These are phyloP conservation scores for Annona cherimola DNA, from an alignment of 164 flowering plant genomes.

Conservation along the genomic window DNA sequence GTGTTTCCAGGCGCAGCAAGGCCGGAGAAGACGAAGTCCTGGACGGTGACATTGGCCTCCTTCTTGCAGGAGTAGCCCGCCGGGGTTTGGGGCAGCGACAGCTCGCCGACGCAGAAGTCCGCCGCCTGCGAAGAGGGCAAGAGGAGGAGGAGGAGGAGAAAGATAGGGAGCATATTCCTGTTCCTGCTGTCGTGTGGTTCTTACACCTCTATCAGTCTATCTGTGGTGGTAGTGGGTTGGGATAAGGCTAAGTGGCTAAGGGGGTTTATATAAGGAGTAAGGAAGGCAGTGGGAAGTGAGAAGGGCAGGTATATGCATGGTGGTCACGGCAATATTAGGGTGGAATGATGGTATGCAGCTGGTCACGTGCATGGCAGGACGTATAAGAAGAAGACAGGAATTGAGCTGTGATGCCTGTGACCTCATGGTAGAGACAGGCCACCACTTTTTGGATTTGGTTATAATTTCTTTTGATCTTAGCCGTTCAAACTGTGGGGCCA, in stretches of 20 bases:
- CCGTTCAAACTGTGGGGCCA: too few species aligned
- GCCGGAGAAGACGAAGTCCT: slow-evolving; percentile 62
- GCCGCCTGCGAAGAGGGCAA: slow-evolving; percentile 27
- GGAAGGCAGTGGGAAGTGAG: too few species aligned
- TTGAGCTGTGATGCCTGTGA: slow-evolving; percentile 5
- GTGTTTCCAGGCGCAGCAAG: slow-evolving; percentile 61
- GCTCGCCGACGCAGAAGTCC: slow-evolving; percentile 87
- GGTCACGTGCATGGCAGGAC: neutral
- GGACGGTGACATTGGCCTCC: slow-evolving; percentile 32
- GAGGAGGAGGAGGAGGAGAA: slow-evolving; percentile 27
- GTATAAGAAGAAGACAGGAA: neutral
- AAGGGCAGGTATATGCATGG: neutral
- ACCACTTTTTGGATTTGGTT: neutral
- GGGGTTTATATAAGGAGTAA: neutral
- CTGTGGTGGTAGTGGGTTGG: neutral
- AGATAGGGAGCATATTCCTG: slow-evolving; percentile 2
- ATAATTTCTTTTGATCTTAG: too few species aligned
- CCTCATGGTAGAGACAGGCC: neutral
- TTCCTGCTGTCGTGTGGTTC: neutral
- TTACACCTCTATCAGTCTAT: neutral
- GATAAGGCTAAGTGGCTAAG: too few species aligned
- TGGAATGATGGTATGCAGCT: neutral
- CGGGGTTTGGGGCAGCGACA: slow-evolving; percentile 36
- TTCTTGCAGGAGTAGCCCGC: slow-evolving; percentile 73
- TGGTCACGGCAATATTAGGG: neutral